Evolutionary conservation across 1,139 yeast species (phyloP).

Genomic region (Blastobotrys capitulatus): DNA sequence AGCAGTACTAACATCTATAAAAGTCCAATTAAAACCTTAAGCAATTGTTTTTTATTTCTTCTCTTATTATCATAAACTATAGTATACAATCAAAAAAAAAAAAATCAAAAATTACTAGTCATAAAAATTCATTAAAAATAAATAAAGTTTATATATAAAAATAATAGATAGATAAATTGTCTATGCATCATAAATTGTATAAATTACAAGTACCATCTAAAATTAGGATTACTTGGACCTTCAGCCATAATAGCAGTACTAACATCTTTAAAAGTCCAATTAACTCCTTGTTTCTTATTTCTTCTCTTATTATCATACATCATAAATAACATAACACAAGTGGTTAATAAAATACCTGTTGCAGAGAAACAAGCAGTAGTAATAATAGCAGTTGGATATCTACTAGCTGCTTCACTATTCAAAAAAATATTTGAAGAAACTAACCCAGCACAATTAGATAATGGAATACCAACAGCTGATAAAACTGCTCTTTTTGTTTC

Average conservation of each 20-base stretch:
- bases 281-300: constrained; percentile 40
- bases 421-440: constrained; percentile 51
- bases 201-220: constrained; percentile 37
- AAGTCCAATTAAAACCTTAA: constrained; percentile 41
- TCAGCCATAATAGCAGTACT: constrained; percentile 42
- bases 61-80: constrained; percentile 44
- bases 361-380: constrained; percentile 46
- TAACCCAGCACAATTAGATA: constrained; percentile 55
- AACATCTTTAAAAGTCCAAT: constrained; percentile 39
- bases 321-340: constrained; percentile 32
- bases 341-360: constrained; percentile 31
- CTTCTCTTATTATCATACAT: constrained; percentile 40
- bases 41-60: constrained; percentile 40
- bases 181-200: too few relatives aligned
- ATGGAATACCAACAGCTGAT: constrained; percentile 47
- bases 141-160: background rate
- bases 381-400: constrained; percentile 45
- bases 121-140: background rate
- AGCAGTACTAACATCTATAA: constrained; percentile 42
- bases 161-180: too few relatives aligned
- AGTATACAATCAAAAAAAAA: too few relatives aligned
- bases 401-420: constrained; percentile 46
- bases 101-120: too few relatives aligned
- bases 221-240: constrained; percentile 43
- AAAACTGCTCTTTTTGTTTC: constrained; percentile 45